phyloP scores from a whole-genome alignment of 176 grass and related monocot genomes.

The Avena eriantha region DNA sequence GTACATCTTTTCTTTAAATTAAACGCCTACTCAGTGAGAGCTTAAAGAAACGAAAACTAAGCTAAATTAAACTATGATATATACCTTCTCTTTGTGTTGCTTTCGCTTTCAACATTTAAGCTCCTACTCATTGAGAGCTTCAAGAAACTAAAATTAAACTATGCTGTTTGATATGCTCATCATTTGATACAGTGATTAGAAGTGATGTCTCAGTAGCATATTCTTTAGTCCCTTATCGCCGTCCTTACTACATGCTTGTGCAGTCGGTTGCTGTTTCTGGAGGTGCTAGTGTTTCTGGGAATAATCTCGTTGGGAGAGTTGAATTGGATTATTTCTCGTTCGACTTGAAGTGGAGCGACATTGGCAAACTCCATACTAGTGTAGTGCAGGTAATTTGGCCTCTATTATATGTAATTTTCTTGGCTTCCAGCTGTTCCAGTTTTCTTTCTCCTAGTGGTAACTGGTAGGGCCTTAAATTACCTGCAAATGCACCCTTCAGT shows the following conservation, averaged over 20 bases:
- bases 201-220: not conserved
- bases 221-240: not conserved
- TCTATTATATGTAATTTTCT: not conserved
- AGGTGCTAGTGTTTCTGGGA: slow-evolving; percentile 62
- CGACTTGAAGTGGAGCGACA: slow-evolving; percentile 78
- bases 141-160: slow-evolving; percentile 19
- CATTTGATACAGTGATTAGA: slow-evolving; percentile 12
- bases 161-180: slow-evolving; percentile 6
- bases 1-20: not conserved
- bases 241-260: slow-evolving; percentile 23
- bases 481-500: not conserved
- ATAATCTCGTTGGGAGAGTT: slow-evolving; percentile 73
- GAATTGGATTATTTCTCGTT: slow-evolving; percentile 84
- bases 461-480: not conserved
- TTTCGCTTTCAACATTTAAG: not conserved
- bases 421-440: not conserved
- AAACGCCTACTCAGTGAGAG: not conserved
- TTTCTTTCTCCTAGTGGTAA: not conserved
- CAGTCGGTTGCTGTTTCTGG: slow-evolving; percentile 80
- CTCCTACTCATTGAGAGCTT: not conserved
- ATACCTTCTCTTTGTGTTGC: not conserved
- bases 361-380: slow-evolving; percentile 84
- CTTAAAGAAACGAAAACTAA: not conserved
- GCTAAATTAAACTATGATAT: not conserved
- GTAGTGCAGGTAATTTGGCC: slow-evolving; percentile 68